These are phyloP conservation scores for Ganoderma resinaceum DNA, from an alignment of 1,284 basidiomycete species.

Conservation along the genomic window DNA sequence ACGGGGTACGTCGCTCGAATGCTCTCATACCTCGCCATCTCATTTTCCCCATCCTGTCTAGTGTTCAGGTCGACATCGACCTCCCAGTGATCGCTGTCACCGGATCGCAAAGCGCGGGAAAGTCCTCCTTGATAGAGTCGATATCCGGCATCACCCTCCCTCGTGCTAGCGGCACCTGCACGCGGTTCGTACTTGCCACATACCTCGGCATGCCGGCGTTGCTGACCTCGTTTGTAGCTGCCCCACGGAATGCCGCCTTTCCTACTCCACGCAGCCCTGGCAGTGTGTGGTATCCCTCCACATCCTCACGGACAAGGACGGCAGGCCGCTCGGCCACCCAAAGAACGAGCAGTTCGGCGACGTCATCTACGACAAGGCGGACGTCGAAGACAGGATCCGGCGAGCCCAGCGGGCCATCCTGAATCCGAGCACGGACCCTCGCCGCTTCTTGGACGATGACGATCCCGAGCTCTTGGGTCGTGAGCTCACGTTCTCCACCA, in stretches of 20 bases:
- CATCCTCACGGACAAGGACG: conserved; percentile 48
- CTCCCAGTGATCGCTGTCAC: conserved; percentile 68
- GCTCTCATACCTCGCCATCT: conserved; percentile 3
- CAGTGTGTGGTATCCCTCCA: conserved; percentile 65
- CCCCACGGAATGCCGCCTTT: conserved; percentile 72
- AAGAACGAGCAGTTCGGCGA: conserved; percentile 58
- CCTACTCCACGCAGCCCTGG: conserved; percentile 57
- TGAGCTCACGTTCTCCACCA: conserved; percentile 65
- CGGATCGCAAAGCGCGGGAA: conserved; percentile 61
- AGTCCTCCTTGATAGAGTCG: conserved; percentile 77
- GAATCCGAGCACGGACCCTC: conserved; percentile 53
- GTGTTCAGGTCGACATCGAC: conserved; percentile 70
- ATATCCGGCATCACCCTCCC: conserved; percentile 77
- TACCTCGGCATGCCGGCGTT: neutral
- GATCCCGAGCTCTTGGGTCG: conserved; percentile 32
- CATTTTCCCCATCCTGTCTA: conserved; percentile 34
- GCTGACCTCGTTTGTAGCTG: conserved; percentile 50
- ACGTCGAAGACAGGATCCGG: conserved; percentile 70
- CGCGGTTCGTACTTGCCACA: conserved; percentile 47
- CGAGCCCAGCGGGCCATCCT: conserved; percentile 77
- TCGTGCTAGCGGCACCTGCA: conserved; percentile 70
- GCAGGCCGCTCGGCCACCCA: conserved; percentile 49
- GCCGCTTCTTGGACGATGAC: conserved; percentile 45
- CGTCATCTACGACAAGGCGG: conserved; percentile 54
- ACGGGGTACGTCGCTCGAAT: conserved; percentile 52